Conservation (phyloP, 2,329 filamentous ascomycete genomes). For the Beauveria sp. region DNA sequence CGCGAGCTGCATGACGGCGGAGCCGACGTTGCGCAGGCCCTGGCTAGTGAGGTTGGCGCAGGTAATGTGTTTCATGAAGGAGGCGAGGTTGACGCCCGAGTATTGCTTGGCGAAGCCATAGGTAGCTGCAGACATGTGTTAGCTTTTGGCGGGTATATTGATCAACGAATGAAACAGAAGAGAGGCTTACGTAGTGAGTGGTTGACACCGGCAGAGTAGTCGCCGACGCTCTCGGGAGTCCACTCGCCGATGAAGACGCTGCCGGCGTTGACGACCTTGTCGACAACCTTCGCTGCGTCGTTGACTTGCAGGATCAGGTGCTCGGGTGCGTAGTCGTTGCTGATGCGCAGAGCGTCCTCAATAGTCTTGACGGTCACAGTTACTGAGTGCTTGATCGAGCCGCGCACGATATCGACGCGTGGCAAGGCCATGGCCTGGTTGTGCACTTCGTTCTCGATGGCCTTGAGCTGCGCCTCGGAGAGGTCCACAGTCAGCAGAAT, state of each 20-base stretch:
- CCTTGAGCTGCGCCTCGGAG: conserved; percentile 60
- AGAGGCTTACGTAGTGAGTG: conserved; percentile 81
- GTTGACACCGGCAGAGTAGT: conserved; percentile 97
- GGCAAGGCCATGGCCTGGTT: conserved; percentile 79
- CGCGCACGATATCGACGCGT: conserved; percentile 85
- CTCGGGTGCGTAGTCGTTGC: conserved; percentile 93
- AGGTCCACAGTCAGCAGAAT: conserved; percentile 82
- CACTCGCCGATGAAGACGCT: conserved; percentile 93
- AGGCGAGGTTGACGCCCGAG: conserved; percentile 91
- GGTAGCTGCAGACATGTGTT: conserved; percentile 54
- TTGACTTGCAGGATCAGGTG: conserved; percentile 88
- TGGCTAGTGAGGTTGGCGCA: conserved; percentile 82
- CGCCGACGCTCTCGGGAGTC: conserved; percentile 96
- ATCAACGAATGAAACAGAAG: neutral
- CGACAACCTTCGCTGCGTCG: conserved; percentile 65
- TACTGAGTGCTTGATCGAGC: conserved; percentile 84
- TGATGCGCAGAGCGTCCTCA: conserved; percentile 69
- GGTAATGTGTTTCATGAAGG: conserved; percentile 97
- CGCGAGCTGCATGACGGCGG: conserved; percentile 89
- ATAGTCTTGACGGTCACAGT: conserved; percentile 69
- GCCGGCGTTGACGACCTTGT: conserved; percentile 83
- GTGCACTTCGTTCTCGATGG: conserved; percentile 89
- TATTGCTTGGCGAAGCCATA: conserved; percentile 99
- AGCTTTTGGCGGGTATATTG: conserved; percentile 9
- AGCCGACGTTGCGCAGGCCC: conserved; percentile 76